Percentiles rank a stretch among this genome's conserved stretches.
phyloP scores from a whole-genome alignment of 306 rosid species.

The peach (Prunus persica) region Prunus_persica_NCBIv2 NC_034009.1:26248001-26248500 shows the following conservation, averaged over 20 bases:
- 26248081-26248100: constrained; percentile 4
- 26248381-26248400: constrained; percentile 41
- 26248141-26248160: not conserved
- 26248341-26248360: constrained; percentile 12
- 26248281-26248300: constrained; percentile 29
- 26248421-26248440: constrained; percentile 49
- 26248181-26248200: not conserved
- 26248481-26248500: constrained; percentile 21
- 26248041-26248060: constrained; percentile 12
- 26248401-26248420: constrained; percentile 47
- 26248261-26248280: constrained; percentile 53
- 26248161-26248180: not conserved
- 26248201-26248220: constrained; percentile 18
- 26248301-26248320: constrained; percentile 22
- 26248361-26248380: constrained; percentile 44
- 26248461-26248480: constrained; percentile 29
- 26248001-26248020: constrained; percentile 4
- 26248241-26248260: constrained; percentile 8
- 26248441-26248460: constrained; percentile 35
- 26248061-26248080: not conserved
- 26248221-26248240: constrained; percentile 22
- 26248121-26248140: not conserved
- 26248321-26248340: constrained; percentile 29
- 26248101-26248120: not conserved
- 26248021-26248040: not conserved